Evolutionary conservation across 495 filamentous ascomycete species (phyloP).

Genomic region (Clohesyomyces aquaticus): DNA sequence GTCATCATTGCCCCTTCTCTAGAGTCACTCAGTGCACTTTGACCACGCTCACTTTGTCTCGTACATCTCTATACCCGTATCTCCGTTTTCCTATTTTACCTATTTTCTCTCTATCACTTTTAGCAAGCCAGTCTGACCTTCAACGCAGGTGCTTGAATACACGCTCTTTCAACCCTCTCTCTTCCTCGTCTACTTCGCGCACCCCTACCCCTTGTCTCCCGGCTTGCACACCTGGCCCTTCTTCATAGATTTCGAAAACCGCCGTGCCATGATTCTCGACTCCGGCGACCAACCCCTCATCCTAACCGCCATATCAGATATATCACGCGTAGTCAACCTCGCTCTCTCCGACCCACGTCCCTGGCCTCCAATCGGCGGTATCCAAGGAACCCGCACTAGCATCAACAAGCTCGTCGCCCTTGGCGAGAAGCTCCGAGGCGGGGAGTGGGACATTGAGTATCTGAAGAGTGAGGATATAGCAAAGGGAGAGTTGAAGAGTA

Average conservation of each 20-base stretch:
- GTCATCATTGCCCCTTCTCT: too few species aligned
- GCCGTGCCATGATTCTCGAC: constrained; percentile 29
- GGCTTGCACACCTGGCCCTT: constrained; percentile 29
- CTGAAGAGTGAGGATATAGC: constrained; percentile 23
- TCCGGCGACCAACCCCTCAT: constrained; percentile 27
- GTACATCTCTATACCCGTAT: too few species aligned
- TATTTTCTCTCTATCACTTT: constrained; percentile 1
- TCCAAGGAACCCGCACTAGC: constrained; percentile 16
- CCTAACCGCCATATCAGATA: constrained; percentile 30
- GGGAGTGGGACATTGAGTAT: constrained; percentile 16
- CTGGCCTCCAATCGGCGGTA: constrained; percentile 31
- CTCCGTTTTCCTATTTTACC: background rate
- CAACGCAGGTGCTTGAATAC: constrained; percentile 27
- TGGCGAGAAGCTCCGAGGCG: constrained; percentile 23
- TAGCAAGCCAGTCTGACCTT: too few species aligned
- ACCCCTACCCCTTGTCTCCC: constrained; percentile 22
- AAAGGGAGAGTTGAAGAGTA: constrained; percentile 19
- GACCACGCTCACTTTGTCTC: too few species aligned
- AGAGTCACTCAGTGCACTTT: too few species aligned
- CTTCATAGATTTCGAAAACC: constrained; percentile 25
- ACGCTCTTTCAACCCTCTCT: constrained; percentile 34
- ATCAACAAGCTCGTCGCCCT: constrained; percentile 22
- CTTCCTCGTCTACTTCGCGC: constrained; percentile 39
- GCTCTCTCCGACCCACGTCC: constrained; percentile 19
- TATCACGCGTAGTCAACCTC: constrained; percentile 12